Evolutionary conservation across 2,329 filamentous ascomycete genomes (phyloP).

Genomic region (Capronia epimyces): DNA sequence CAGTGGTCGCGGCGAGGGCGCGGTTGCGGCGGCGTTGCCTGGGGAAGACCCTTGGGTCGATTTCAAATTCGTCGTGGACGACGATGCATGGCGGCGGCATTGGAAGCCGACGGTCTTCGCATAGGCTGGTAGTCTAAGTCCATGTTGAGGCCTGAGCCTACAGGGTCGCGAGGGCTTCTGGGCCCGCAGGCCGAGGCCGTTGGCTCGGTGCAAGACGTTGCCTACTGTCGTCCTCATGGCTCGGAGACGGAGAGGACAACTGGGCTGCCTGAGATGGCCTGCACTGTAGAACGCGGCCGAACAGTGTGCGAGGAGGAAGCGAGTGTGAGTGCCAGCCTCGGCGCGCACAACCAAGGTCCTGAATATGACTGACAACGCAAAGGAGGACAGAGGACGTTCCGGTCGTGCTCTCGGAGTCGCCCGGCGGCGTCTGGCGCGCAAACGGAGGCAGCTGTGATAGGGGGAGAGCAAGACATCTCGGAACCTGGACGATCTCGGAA

Average conservation of each 20-base stretch:
- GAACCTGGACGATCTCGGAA: neutral
- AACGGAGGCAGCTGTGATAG: neutral
- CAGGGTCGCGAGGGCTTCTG: neutral
- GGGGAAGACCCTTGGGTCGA: neutral
- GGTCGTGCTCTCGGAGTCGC: neutral
- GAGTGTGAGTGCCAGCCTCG: too few species aligned
- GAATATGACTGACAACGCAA: too few species aligned
- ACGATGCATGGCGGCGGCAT: neutral
- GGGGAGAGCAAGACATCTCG: neutral
- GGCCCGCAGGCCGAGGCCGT: neutral
- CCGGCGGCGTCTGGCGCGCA: neutral
- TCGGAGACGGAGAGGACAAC: too few species aligned
- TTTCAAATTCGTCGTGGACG: neutral
- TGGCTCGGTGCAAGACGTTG: neutral
- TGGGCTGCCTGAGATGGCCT: too few species aligned
- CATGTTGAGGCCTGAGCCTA: too few species aligned
- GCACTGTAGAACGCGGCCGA: neutral
- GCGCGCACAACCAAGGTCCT: too few species aligned
- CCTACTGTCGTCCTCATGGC: too few species aligned
- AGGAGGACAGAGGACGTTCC: too few species aligned
- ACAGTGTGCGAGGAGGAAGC: neutral
- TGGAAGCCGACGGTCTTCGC: neutral
- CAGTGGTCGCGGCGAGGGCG: constrained; percentile 30
- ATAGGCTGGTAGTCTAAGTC: too few species aligned
- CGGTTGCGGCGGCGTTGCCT: neutral